A percentile compares a stretch with the other conserved stretches of the same genome.
phyloP scores from a whole-genome alignment of 352 stramenopile genomes.

The Phytophthora podocarpi region DNA sequence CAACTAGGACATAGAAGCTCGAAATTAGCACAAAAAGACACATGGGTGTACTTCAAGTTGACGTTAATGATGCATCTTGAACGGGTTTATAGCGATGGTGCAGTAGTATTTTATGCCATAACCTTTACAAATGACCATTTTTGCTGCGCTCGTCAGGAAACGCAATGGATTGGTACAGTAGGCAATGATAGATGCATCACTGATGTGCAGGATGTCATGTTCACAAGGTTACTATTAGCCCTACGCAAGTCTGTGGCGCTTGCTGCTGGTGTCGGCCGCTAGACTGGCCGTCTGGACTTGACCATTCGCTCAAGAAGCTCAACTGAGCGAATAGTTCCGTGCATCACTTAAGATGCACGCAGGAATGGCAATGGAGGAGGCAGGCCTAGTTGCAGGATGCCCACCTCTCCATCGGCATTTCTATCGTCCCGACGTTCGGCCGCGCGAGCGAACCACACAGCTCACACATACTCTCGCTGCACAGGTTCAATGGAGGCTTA shows the following conservation, averaged over 20 bases:
- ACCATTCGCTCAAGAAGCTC: constrained; percentile 32
- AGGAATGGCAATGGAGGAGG: constrained; percentile 30
- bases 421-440: constrained; percentile 25
- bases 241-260: constrained; percentile 3
- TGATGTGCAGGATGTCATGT: constrained; percentile 9
- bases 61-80: no score
- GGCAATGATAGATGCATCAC: constrained; percentile 1
- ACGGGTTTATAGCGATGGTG: no score
- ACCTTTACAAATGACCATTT: no score
- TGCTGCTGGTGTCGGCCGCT: neutral
- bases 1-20: no score
- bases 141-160: no score
- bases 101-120: no score
- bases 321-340: constrained; percentile 32
- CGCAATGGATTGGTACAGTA: constrained; percentile 3
- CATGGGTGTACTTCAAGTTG: constrained; percentile 15
- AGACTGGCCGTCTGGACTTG: constrained; percentile 17
- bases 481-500: neutral
- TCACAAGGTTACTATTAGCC: constrained; percentile 8
- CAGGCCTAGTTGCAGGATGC: constrained; percentile 33
- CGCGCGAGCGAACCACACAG: neutral
- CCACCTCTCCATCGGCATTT: constrained; percentile 28
- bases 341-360: constrained; percentile 23
- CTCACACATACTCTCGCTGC: neutral
- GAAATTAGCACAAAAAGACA: constrained; percentile 1